These are phyloP conservation scores for Penicillium dipodomyicola DNA, from an alignment of 495 filamentous ascomycete genomes.

Conservation along the genomic window DNA sequence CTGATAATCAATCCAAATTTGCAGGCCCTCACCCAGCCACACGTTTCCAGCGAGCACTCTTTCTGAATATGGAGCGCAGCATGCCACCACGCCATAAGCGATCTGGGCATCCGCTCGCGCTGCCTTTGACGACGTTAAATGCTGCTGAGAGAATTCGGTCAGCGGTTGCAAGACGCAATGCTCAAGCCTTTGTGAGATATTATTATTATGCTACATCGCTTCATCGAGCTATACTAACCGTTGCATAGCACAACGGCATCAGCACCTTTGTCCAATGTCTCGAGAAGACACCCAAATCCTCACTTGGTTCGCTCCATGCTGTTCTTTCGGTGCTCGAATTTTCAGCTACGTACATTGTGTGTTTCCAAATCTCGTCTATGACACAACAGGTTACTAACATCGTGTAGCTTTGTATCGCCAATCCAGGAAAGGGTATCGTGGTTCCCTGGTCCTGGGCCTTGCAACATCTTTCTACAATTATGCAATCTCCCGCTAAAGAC, in stretches of 20 bases:
- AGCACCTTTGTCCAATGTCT: background rate
- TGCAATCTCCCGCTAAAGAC: constrained; percentile 2
- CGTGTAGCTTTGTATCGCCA: constrained; percentile 13
- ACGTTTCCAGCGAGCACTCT: constrained; percentile 4
- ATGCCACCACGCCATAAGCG: background rate
- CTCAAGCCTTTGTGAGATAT: background rate
- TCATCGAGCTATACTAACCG: background rate
- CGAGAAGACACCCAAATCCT: background rate
- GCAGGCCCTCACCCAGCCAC: background rate
- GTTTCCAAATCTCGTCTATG: background rate
- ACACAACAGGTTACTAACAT: background rate
- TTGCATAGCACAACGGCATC: background rate
- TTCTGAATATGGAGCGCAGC: background rate
- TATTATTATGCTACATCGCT: background rate
- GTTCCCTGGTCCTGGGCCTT: constrained; percentile 18
- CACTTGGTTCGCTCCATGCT: constrained; percentile 2
- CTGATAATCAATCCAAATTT: background rate
- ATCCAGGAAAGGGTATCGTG: constrained; percentile 7
- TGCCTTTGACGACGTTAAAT: background rate
- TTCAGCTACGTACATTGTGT: constrained; percentile 7
- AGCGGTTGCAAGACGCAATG: background rate
- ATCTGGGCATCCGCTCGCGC: background rate
- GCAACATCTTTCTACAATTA: constrained; percentile 7
- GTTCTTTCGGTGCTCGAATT: constrained; percentile 10
- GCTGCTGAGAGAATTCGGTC: constrained; percentile 1